Conservation (phyloP, 2,329 filamentous ascomycete species). For the Cytospora paraplurivora region DNA sequence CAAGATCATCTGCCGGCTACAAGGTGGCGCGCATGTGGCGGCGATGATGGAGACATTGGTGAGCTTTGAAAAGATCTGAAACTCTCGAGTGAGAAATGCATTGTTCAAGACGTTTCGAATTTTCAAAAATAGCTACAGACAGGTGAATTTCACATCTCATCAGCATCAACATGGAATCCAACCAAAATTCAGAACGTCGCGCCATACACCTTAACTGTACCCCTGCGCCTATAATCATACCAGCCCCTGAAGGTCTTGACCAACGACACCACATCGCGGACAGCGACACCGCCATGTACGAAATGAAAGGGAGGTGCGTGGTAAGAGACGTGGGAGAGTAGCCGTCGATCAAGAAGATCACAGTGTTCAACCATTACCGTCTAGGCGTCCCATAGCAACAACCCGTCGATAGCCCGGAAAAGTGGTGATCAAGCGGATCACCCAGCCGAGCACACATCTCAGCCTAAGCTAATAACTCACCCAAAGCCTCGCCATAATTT, state of each 20-base stretch:
- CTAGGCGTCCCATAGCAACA: background rate
- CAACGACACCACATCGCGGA: background rate
- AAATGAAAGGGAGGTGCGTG: constrained; percentile 1
- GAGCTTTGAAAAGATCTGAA: background rate
- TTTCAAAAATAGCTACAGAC: constrained; percentile 1
- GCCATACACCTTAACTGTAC: constrained; percentile 18
- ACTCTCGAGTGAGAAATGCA: background rate
- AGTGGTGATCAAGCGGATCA: constrained; percentile 14
- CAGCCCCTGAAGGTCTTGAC: constrained; percentile 20
- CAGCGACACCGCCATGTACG: background rate
- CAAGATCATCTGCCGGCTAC: constrained; percentile 13
- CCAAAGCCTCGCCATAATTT: constrained; percentile 15
- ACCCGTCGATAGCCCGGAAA: constrained; percentile 9
- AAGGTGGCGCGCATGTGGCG: background rate
- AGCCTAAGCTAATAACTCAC: constrained; percentile 25
- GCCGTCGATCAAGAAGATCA: background rate
- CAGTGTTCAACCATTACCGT: background rate
- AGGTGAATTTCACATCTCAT: background rate
- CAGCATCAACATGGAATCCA: constrained; percentile 1
- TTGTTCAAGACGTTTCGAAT: constrained; percentile 17
- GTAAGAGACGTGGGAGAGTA: background rate
- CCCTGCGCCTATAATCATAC: constrained; percentile 18
- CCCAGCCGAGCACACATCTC: constrained; percentile 27
- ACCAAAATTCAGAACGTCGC: constrained; percentile 15
- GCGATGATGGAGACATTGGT: background rate